These are phyloP conservation scores for Picea mariana DNA, from an alignment of 83 land plant genomes.

Conservation along the genomic window DNA sequence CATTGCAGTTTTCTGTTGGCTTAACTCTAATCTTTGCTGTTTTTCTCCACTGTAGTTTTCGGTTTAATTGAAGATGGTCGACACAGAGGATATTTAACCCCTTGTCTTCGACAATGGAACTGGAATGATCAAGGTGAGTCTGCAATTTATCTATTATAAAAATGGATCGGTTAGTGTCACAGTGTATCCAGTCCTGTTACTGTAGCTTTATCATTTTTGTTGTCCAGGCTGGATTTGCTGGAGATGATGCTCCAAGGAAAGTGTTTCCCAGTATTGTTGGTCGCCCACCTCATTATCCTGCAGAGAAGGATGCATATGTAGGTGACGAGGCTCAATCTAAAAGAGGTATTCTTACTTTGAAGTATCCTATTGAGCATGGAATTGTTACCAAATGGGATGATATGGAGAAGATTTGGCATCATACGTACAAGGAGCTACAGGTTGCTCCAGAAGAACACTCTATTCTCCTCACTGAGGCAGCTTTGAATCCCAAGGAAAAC, in stretches of 20 bases:
- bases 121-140: constrained; percentile 17
- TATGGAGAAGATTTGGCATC: constrained; percentile 48
- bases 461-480: constrained; percentile 36
- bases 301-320: constrained; percentile 32
- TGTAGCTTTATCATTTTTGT: not conserved
- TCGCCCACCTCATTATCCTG: not conserved
- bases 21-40: no score
- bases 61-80: constrained; percentile 19
- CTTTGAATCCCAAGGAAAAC: constrained; percentile 36
- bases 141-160: no score
- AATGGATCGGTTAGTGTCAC: no score
- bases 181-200: no score
- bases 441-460: constrained; percentile 41
- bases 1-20: no score
- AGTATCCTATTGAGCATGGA: constrained; percentile 26
- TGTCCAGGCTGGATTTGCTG: not conserved
- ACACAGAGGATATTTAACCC: constrained; percentile 8
- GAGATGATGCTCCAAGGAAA: not conserved
- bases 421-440: constrained; percentile 36
- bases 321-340: constrained; percentile 41
- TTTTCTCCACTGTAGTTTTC: no score
- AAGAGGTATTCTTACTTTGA: constrained; percentile 25
- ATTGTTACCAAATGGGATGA: constrained; percentile 46
- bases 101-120: not conserved
- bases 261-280: constrained; percentile 9